These are phyloP conservation scores for Trichoderma reesei DNA, from an alignment of 495 filamentous ascomycete genomes.

Conservation along the genomic window DNA sequence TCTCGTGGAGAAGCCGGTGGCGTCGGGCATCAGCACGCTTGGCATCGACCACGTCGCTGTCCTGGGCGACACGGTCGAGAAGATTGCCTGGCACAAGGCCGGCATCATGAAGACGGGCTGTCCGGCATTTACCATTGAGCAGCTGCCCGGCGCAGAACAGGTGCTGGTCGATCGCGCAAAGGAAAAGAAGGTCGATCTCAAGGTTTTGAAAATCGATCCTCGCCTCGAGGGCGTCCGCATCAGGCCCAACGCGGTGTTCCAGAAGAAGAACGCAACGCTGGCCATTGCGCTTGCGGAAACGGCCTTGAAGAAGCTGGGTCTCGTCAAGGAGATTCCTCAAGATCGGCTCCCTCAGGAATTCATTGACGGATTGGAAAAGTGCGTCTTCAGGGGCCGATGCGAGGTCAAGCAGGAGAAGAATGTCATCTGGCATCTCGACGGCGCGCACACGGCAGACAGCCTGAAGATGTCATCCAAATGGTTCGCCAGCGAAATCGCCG, in stretches of 20 bases:
- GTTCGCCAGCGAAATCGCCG: conserved; percentile 49
- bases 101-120: conserved; percentile 75
- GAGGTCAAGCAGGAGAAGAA: conserved; percentile 58
- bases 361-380: conserved; percentile 60
- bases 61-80: conserved; percentile 73
- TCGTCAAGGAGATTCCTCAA: conserved; percentile 19
- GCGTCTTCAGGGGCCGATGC: conserved; percentile 72
- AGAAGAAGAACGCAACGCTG: conserved; percentile 76
- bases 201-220: conserved; percentile 53
- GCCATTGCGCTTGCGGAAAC: conserved; percentile 66
- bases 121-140: conserved; percentile 65
- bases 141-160: conserved; percentile 51
- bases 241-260: conserved; percentile 70
- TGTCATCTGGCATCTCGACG: conserved; percentile 84
- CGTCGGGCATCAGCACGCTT: conserved; percentile 68
- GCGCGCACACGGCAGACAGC: conserved; percentile 85
- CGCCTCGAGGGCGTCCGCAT: conserved; percentile 57
- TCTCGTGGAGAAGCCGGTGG: conserved; percentile 64
- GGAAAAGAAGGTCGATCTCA: conserved; percentile 52
- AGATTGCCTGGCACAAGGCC: conserved; percentile 96
- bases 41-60: conserved; percentile 82
- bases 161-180: conserved; percentile 63
- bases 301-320: conserved; percentile 19
- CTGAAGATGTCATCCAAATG: conserved; percentile 68
- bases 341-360: conserved; percentile 54